Evolutionary conservation across 2,329 filamentous ascomycete species (phyloP).

Genomic region (Epichloe brachyelytri): DNA sequence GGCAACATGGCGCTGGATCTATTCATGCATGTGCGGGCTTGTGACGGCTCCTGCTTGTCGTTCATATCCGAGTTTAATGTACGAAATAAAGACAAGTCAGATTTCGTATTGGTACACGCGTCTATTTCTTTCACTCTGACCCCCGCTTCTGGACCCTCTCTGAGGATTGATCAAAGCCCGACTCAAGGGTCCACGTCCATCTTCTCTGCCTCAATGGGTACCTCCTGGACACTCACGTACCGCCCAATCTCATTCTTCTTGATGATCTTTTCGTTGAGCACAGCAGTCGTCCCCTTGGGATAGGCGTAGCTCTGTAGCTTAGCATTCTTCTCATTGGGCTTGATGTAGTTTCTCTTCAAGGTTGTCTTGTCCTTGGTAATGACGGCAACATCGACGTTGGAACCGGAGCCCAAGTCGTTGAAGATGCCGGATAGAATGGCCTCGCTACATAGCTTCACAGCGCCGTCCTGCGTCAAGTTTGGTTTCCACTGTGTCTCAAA

Average conservation of each 20-base stretch:
- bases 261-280: constrained; percentile 92
- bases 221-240: constrained; percentile 83
- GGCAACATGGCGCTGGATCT: too few relatives aligned
- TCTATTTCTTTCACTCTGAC: not conserved
- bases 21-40: too few relatives aligned
- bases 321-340: constrained; percentile 76
- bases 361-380: constrained; percentile 95
- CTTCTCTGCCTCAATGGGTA: constrained; percentile 55
- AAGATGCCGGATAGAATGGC: constrained; percentile 96
- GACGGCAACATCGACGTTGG: constrained; percentile 92
- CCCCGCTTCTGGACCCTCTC: not conserved
- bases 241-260: constrained; percentile 87
- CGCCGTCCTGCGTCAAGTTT: constrained; percentile 61
- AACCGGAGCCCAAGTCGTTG: constrained; percentile 94
- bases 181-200: constrained; percentile 53
- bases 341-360: constrained; percentile 83
- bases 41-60: not conserved
- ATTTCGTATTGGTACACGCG: constrained; percentile 4
- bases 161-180: not conserved
- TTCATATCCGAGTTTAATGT: not conserved
- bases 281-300: constrained; percentile 81
- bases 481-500: constrained; percentile 95
- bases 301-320: constrained; percentile 95
- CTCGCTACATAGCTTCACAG: constrained; percentile 69
- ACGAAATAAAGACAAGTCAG: not conserved